Percentiles rank a stretch among this genome's conserved stretches.
These are phyloP conservation scores for Striga hermonthica DNA, from an alignment of 305 asterid genomes.

Conservation along the genomic window DNA sequence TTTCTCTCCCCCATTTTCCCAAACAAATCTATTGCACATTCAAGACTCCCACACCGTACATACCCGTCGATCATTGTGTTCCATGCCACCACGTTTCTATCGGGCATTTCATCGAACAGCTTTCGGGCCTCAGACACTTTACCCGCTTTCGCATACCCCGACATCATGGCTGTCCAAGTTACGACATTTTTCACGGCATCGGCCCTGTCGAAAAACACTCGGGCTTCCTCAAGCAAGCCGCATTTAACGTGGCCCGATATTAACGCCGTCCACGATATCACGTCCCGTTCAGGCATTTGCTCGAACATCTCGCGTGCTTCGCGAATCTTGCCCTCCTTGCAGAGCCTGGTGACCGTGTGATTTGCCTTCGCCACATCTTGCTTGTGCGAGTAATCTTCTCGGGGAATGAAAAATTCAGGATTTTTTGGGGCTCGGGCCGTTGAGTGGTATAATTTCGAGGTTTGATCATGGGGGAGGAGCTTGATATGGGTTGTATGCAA, in stretches of 20 bases:
- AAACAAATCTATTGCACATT: slow-evolving; percentile 43
- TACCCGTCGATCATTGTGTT: slow-evolving; percentile 58
- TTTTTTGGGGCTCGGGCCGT: slow-evolving; percentile 14
- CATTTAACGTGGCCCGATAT: slow-evolving; percentile 54
- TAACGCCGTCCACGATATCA: slow-evolving; percentile 62
- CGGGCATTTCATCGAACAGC: slow-evolving; percentile 58
- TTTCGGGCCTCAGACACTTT: slow-evolving; percentile 47
- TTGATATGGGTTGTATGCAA: slow-evolving; percentile 8
- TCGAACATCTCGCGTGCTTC: slow-evolving; percentile 60
- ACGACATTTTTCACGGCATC: slow-evolving; percentile 58
- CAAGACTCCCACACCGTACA: slow-evolving; percentile 33
- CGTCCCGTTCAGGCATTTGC: slow-evolving; percentile 56
- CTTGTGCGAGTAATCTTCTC: slow-evolving; percentile 36
- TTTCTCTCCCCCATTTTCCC: slow-evolving; percentile 46
- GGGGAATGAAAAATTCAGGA: slow-evolving; percentile 32
- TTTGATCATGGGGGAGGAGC: slow-evolving; percentile 19
- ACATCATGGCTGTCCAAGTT: slow-evolving; percentile 66
- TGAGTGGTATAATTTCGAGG: slow-evolving; percentile 30
- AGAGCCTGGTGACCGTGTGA: slow-evolving; percentile 43
- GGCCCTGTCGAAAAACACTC: slow-evolving; percentile 50
- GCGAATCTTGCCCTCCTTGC: slow-evolving; percentile 36
- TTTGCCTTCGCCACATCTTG: slow-evolving; percentile 44
- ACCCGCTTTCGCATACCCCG: slow-evolving; percentile 44
- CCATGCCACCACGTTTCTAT: slow-evolving; percentile 53
- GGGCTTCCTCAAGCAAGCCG: slow-evolving; percentile 50